Evolutionary conservation across 495 filamentous ascomycete genomes (phyloP).

Genomic region (Penicilliopsis zonata): DNA sequence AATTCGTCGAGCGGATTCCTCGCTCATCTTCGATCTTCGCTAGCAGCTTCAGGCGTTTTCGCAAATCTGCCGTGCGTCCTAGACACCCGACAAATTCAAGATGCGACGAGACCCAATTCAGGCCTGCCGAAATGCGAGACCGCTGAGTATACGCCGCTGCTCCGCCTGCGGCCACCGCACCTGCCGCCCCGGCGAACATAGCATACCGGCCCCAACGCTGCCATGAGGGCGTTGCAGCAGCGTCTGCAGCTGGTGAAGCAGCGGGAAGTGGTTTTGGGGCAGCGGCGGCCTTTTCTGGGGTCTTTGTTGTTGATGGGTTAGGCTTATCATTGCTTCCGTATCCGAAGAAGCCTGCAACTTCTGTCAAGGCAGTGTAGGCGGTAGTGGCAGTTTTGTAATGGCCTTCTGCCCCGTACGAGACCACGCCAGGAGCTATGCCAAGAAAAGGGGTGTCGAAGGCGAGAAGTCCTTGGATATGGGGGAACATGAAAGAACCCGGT

Average conservation of each 20-base stretch:
- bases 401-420: conserved; percentile 78
- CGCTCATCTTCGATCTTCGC: conserved; percentile 40
- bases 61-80: conserved; percentile 63
- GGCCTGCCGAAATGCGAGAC: conserved; percentile 59
- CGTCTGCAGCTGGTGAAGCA: conserved; percentile 26
- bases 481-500: conserved; percentile 42
- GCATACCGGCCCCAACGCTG: conserved; percentile 72
- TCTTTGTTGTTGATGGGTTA: conserved; percentile 5
- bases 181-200: conserved; percentile 69
- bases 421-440: conserved; percentile 76
- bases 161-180: conserved; percentile 73
- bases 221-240: conserved; percentile 46
- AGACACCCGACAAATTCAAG: conserved; percentile 93
- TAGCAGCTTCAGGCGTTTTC: conserved; percentile 46
- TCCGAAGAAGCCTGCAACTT: conserved; percentile 49
- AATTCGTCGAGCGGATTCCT: conserved; percentile 59
- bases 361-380: conserved; percentile 56
- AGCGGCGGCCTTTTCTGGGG: conserved; percentile 5
- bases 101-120: conserved; percentile 76
- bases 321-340: conserved; percentile 29
- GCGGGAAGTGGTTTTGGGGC: conserved; percentile 14
- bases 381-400: conserved; percentile 66
- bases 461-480: conserved; percentile 69
- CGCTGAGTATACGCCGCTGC: conserved; percentile 79
- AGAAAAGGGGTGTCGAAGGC: conserved; percentile 95